phyloP scores from a whole-genome alignment of 2,329 filamentous ascomycete genomes.

The Aspergillus sergii region DNA sequence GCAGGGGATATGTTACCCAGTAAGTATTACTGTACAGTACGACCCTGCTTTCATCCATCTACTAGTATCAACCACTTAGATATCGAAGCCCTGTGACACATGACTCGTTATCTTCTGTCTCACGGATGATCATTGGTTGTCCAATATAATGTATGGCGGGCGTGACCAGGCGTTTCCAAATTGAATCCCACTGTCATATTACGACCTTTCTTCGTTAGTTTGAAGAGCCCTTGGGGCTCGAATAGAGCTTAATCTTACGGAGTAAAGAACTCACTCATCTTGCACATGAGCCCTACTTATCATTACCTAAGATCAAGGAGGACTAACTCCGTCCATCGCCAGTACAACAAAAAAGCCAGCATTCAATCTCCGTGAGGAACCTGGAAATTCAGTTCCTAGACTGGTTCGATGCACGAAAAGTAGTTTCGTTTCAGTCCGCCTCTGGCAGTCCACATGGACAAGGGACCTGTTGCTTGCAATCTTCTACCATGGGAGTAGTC shows the following conservation, averaged over 20 bases:
- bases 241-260: not conserved
- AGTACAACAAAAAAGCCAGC: too few species aligned
- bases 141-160: not conserved
- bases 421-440: not conserved
- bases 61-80: too few species aligned
- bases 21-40: too few species aligned
- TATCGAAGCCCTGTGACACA: too few species aligned
- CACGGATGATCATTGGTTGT: not conserved
- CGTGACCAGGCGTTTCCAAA: not conserved
- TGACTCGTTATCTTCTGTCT: too few species aligned
- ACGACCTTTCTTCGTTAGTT: too few species aligned
- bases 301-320: not conserved
- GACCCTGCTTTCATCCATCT: too few species aligned
- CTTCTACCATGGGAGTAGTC: too few species aligned
- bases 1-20: too few species aligned
- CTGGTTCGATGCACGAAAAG: not conserved
- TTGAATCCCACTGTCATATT: not conserved
- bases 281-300: not conserved
- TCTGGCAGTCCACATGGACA: not conserved
- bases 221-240: too few species aligned
- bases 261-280: not conserved
- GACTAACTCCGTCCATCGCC: not conserved
- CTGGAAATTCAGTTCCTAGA: not conserved
- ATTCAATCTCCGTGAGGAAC: not conserved
- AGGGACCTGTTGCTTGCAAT: too few species aligned